These are phyloP conservation scores for Xylaria sp. DNA, from an alignment of 2,329 filamentous ascomycete genomes.

Conservation along the genomic window DNA sequence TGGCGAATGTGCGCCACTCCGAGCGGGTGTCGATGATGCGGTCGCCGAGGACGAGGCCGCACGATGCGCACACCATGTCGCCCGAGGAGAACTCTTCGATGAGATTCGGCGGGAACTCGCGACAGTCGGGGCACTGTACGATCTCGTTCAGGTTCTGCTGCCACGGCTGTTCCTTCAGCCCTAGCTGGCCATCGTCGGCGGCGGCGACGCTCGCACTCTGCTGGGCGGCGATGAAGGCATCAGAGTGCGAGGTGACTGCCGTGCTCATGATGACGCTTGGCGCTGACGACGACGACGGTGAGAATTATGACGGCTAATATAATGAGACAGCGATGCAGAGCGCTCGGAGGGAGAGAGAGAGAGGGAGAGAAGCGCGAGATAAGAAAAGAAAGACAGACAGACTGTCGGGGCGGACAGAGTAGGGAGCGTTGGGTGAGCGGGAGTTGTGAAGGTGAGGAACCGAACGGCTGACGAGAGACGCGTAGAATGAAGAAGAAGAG, in stretches of 20 bases:
- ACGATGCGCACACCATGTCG: conserved; percentile 92
- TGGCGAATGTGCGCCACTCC: conserved; percentile 98
- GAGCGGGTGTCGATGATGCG: conserved; percentile 95
- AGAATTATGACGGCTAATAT: background rate
- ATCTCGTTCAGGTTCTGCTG: conserved; percentile 87
- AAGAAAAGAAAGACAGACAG: background rate
- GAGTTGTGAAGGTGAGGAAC: background rate
- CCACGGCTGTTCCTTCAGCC: conserved; percentile 58
- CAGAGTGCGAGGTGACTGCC: conserved; percentile 33
- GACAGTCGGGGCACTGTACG: conserved; percentile 90
- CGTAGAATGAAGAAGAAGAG: background rate
- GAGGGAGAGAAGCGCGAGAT: background rate
- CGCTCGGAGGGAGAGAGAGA: background rate
- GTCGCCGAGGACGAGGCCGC: conserved; percentile 88
- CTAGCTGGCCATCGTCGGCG: conserved; percentile 40
- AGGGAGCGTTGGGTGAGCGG: background rate
- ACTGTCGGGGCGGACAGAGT: background rate
- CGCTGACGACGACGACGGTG: background rate
- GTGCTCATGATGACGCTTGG: conserved; percentile 38
- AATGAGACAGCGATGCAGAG: background rate
- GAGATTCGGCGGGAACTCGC: conserved; percentile 89
- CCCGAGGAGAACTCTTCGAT: conserved; percentile 92
- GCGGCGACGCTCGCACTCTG: conserved; percentile 44
- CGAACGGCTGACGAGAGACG: background rate
- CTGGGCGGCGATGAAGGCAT: conserved; percentile 54